Conservation (phyloP, 176 grass and related monocot genomes). For the Alloteropsis semialata region DNA sequence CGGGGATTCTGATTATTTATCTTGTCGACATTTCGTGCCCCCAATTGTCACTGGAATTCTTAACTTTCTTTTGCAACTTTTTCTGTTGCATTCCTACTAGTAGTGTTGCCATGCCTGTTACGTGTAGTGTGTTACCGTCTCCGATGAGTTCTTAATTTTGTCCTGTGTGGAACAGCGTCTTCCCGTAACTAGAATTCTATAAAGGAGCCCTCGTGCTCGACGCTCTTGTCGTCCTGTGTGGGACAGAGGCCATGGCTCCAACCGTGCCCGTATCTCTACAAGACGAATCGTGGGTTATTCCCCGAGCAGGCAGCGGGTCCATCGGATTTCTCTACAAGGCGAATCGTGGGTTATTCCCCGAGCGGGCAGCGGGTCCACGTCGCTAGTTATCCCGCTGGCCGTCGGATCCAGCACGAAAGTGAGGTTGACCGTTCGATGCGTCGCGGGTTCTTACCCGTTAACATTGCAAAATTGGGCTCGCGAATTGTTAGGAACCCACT, state of each 20-base stretch:
- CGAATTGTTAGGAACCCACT: no score
- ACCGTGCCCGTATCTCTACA: not conserved
- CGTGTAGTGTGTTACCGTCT: not conserved
- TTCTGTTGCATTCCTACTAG: not conserved
- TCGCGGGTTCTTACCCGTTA: no score
- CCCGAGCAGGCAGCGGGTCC: no score
- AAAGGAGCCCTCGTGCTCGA: not conserved
- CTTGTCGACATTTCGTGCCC: not conserved
- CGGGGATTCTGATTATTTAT: not conserved
- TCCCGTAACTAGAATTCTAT: conserved; percentile 1
- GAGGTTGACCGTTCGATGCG: no score
- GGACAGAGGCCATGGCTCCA: not conserved
- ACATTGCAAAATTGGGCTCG: no score
- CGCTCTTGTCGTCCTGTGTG: not conserved
- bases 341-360: no score
- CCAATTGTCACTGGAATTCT: not conserved
- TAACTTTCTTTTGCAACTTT: not conserved
- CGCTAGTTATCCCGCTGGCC: no score
- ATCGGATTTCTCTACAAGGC: no score
- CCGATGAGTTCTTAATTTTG: not conserved
- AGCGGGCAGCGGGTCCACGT: no score
- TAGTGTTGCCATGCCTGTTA: not conserved
- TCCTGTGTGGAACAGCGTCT: no score
- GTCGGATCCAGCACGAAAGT: no score
- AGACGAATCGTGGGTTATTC: no score